These are phyloP conservation scores for Hyaloscypha bicolor DNA, from an alignment of 495 filamentous ascomycete species.

Conservation along the genomic window DNA sequence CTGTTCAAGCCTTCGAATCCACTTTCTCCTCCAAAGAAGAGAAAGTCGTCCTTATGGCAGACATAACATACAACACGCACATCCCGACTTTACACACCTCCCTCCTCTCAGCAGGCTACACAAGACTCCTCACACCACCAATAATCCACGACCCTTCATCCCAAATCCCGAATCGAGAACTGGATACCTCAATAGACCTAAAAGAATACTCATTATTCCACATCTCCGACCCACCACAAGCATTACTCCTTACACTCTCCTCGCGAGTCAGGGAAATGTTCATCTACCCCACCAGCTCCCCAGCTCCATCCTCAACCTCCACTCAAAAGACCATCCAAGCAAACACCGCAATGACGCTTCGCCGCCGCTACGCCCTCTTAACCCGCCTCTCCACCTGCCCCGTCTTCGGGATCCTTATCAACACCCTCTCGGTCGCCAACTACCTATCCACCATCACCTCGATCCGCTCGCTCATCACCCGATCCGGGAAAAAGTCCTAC, in stretches of 20 bases:
- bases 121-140: slow-evolving; percentile 65
- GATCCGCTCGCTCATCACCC: slow-evolving; percentile 68
- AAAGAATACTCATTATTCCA: slow-evolving; percentile 83
- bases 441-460: slow-evolving; percentile 80
- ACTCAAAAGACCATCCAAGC: slow-evolving; percentile 37
- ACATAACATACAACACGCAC: slow-evolving; percentile 81
- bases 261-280: slow-evolving; percentile 77
- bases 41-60: slow-evolving; percentile 82
- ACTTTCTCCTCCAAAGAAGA: slow-evolving; percentile 64
- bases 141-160: slow-evolving; percentile 80
- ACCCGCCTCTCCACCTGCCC: slow-evolving; percentile 78
- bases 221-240: slow-evolving; percentile 80
- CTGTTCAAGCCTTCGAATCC: slow-evolving; percentile 63
- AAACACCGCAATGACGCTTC: slow-evolving; percentile 56
- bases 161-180: slow-evolving; percentile 79
- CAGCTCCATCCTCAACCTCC: slow-evolving; percentile 36
- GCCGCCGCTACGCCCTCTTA: slow-evolving; percentile 84
- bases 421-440: slow-evolving; percentile 88
- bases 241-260: slow-evolving; percentile 83
- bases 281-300: slow-evolving; percentile 66
- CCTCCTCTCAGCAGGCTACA: slow-evolving; percentile 66
- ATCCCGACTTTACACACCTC: slow-evolving; percentile 52
- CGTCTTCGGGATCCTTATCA: slow-evolving; percentile 91
- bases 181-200: slow-evolving; percentile 49
- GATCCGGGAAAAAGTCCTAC: slow-evolving; percentile 88